Base-by-base conservation (phyloP, 306 rosid species). In the Vigna radiata region DNA sequence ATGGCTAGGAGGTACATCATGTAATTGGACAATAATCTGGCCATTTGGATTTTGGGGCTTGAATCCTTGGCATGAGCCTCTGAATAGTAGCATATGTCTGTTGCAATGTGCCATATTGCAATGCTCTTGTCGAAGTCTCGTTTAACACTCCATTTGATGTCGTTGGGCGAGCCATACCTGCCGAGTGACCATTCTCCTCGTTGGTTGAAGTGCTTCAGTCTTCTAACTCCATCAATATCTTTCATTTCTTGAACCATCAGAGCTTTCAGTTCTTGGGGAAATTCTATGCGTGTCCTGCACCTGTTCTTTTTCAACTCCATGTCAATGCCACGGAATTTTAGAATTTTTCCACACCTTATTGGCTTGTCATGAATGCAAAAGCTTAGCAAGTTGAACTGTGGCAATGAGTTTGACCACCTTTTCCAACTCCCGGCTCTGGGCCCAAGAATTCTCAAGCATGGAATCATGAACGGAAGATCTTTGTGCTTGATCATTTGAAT, bases 81-180 rank as follows among this genome's bases (percentile, higher is more conserved):
- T 25, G 83, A 75, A 70, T 85, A 41, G 4, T 75, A 87, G 78
- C 88, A 91, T 7, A 86, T 86, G 59, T 87, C 85, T 68, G 96
- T 91, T 83, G 92, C 93, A 74, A 91, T 79, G 84, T 91, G 96
- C 93, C 91, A 89, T 75, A 85, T 82, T 3, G 84, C 49, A 31
- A 91, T 87, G 85, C 91, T 83, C 48, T 91, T 89, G 43, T 87
- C 94, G 15, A 91, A 86, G 29, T 82, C 86, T 65, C 90, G 78
- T 64, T 87, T 77, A 7, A 39, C 48, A 60, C 76, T 89, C 88
- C 87, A 83, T 68, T 70, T 61, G 53, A 84, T 61, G 17, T 85
- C 78, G 33, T 8, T n/a, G 70, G 79, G 80, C 73, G 85, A 87
- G 7, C 72, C 83, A 66, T 85, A 80, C 77, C 86, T 86, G 54